Evolutionary conservation across 768 basidiomycete genomes (phyloP).

Genomic region (Suillus placidus): DNA sequence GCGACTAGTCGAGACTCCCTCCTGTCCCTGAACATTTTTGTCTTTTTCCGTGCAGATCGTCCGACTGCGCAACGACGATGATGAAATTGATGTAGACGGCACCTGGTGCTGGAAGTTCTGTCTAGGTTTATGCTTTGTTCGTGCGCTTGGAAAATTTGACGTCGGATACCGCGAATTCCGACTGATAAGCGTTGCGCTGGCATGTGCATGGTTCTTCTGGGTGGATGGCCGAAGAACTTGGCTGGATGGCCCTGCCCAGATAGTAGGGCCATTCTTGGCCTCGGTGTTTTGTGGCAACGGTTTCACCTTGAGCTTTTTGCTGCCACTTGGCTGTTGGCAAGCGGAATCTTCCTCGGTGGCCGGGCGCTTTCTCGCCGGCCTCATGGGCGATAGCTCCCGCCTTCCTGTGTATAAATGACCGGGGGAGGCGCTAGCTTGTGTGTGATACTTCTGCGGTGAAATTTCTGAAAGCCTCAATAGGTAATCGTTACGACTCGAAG

Average conservation of each 20-base stretch:
- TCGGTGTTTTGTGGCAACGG: constrained; percentile 14
- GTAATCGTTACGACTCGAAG: constrained; percentile 4
- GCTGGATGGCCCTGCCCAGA: constrained; percentile 18
- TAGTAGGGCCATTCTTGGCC: constrained; percentile 20
- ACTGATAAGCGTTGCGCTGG: constrained; percentile 10
- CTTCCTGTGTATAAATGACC: constrained; percentile 23
- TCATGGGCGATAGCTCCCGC: constrained; percentile 40
- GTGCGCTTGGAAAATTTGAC: constrained; percentile 25
- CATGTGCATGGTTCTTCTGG: constrained; percentile 13
- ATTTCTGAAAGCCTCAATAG: constrained; percentile 53
- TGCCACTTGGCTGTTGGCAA: constrained; percentile 22
- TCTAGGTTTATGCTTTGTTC: constrained; percentile 34
- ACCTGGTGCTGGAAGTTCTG: constrained; percentile 17
- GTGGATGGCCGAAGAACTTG: constrained; percentile 6
- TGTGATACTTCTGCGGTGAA: constrained; percentile 41
- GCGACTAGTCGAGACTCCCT: constrained; percentile 9
- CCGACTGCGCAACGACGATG: constrained; percentile 19
- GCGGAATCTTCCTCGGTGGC: constrained; percentile 30
- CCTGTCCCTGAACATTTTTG: constrained; percentile 14
- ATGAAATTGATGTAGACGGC: constrained; percentile 14
- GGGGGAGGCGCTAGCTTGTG: constrained; percentile 14
- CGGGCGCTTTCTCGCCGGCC: constrained; percentile 52
- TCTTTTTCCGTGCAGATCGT: constrained; percentile 15
- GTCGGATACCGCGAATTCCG: constrained; percentile 13
- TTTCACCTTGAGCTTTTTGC: constrained; percentile 35